These are phyloP conservation scores for Camellia sinensis DNA, from an alignment of 148 eudicot species.

Conservation along the genomic window DNA sequence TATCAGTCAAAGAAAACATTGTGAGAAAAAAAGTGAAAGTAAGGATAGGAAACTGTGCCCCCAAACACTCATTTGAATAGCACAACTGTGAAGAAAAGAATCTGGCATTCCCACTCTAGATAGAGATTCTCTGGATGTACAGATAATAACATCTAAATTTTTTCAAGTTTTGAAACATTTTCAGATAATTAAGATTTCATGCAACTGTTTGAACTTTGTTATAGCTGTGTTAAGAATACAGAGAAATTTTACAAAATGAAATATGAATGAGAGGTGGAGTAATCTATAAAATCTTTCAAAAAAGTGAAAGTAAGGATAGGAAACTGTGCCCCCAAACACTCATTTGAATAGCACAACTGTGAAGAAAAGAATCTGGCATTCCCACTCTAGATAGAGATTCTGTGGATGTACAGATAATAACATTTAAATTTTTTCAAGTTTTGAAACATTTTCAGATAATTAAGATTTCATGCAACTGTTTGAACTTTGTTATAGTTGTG, in stretches of 20 bases:
- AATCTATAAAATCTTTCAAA: too few species aligned
- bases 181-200: neutral
- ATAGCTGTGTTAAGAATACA: too few species aligned
- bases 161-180: neutral
- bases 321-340: constrained; percentile 19
- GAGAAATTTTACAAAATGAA: too few species aligned
- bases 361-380: constrained; percentile 20
- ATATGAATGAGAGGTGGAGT: too few species aligned
- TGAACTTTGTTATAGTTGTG: too few species aligned
- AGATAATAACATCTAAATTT: neutral
- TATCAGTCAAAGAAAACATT: constrained; percentile 23
- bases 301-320: constrained; percentile 15
- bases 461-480: neutral
- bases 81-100: constrained; percentile 20
- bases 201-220: neutral
- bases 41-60: constrained; percentile 21
- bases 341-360: neutral
- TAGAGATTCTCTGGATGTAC: constrained; percentile 6
- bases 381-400: constrained; percentile 9
- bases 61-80: neutral
- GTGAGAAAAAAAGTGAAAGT: constrained; percentile 13
- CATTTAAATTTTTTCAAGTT: neutral
- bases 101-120: constrained; percentile 8
- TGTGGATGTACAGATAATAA: neutral
- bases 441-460: neutral